Base-by-base conservation (phyloP, 2,329 filamentous ascomycete species). In the Penicillium italicum region DNA sequence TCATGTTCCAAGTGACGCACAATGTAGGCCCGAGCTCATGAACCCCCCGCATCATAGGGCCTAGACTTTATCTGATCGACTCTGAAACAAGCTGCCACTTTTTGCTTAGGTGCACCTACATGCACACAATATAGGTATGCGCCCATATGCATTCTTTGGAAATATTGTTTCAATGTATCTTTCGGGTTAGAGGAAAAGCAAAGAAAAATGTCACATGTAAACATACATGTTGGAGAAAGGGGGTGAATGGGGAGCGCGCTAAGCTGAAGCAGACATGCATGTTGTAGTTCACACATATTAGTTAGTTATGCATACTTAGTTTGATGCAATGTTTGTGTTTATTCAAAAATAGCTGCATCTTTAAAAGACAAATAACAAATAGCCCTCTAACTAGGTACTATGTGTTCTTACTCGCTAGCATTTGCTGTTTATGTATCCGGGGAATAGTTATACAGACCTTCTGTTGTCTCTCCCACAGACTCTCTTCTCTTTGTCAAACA, bases 61-160 rank as follows among this genome's bases (percentile, higher is more conserved):
- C 53, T 46, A 46, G 53, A 47, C 41, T 56, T 28, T 56, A 56
- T 56, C 53, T 55, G 53, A 55, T 55, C 53, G 40, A 22, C 49
- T 34, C 30, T 47, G 48, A 41, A 41, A 45, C 42, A 45, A 18
- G 12, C 30, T 8, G 38, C 43, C 33, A 34, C 34, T 18, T 26
- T 22, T 34, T 31, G n/a, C 24, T 48, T 30, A 47, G 44, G 41
- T 52, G 28, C 12, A n/a, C 16, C 22, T 46, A 10, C 50, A 16
- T 44, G 36, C 43, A 48, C 24, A 26, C 24, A 26, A 26, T 6
- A 26, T 53, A 11, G 14, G 22, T 41, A 18, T 26, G 36, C 16
- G 2, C 30, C 24, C 26, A 20, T 31, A 5, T 16, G 28, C 14
- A 16, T 18, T 30, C 20, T 36, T 36, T 22, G 12, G 24, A 30